Evolutionary conservation across 2,329 filamentous ascomycete genomes (phyloP).

Genomic region (Aphanoascus verrucosus): DNA sequence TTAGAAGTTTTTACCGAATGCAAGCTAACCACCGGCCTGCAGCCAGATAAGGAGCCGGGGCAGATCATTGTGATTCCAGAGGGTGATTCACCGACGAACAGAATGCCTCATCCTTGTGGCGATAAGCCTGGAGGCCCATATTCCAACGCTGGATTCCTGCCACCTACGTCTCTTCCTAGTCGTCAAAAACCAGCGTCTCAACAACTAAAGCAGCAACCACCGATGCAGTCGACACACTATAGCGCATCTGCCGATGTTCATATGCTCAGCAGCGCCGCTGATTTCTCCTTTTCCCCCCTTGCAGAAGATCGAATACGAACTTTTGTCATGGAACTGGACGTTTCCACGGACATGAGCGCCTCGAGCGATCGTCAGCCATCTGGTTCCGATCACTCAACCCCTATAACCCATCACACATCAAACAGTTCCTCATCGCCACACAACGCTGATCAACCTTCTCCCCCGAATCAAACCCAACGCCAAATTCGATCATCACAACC

Average conservation of each 20-base stretch:
- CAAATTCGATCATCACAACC: neutral
- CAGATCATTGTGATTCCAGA: neutral
- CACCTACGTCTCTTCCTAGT: neutral
- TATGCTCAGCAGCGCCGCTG: neutral
- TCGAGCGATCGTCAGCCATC: conserved; percentile 23
- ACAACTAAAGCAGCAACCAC: neutral
- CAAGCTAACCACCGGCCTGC: neutral
- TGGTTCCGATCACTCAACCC: conserved; percentile 28
- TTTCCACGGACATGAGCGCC: conserved; percentile 23
- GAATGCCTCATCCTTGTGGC: neutral
- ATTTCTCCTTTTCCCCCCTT: conserved; percentile 3
- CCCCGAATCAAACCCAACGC: conserved; percentile 15
- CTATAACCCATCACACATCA: conserved; percentile 30
- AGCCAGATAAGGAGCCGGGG: neutral
- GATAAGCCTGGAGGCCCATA: neutral
- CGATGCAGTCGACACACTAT: neutral
- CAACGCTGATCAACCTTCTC: conserved; percentile 23
- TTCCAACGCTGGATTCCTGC: neutral
- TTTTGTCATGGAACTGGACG: conserved; percentile 25
- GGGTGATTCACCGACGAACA: neutral
- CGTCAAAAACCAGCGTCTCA: neutral
- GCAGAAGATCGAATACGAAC: conserved; percentile 12
- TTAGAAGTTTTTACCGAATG: neutral
- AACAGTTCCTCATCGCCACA: conserved; percentile 28
- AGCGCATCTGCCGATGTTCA: neutral